Conservation (phyloP, 2,329 filamentous ascomycete species). For the Aulographum hederae region DNA sequence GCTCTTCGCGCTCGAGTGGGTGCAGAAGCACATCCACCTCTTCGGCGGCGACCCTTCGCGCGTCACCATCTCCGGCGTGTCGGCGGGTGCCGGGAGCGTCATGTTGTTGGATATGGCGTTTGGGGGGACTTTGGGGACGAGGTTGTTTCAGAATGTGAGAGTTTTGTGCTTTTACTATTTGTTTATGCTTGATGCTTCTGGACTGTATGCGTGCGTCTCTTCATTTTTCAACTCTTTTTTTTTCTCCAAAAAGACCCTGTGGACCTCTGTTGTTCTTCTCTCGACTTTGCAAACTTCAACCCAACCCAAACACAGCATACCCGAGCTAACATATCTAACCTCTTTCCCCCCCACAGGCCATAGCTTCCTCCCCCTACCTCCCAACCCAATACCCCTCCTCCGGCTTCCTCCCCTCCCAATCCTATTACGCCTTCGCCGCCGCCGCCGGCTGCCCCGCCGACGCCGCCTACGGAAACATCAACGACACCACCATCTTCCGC, state of each 20-base stretch:
- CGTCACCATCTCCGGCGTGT: slow-evolving; percentile 20
- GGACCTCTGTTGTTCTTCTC: no score
- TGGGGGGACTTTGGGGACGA: neutral
- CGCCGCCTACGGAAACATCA: neutral
- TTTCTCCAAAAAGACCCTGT: no score
- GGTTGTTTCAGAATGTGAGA: slow-evolving; percentile 1
- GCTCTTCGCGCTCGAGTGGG: slow-evolving; percentile 20
- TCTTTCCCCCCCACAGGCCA: neutral
- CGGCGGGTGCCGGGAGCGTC: slow-evolving; percentile 18
- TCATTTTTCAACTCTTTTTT: no score
- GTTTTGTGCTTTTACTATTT: no score
- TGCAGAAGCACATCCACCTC: slow-evolving; percentile 18
- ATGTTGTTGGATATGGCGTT: slow-evolving; percentile 7
- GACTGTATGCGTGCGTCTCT: no score
- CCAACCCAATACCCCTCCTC: slow-evolving; percentile 2
- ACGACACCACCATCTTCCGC: neutral
- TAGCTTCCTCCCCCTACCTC: slow-evolving; percentile 1
- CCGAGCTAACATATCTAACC: neutral
- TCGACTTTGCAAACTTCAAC: no score
- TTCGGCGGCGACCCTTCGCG: slow-evolving; percentile 20
- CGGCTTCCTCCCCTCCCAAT: slow-evolving; percentile 1
- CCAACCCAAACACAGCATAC: no score
- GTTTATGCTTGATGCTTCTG: no score
- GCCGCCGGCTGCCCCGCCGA: neutral
- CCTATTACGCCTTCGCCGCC: slow-evolving; percentile 2